These are phyloP conservation scores for Lactifluus subvellereus DNA, from an alignment of 768 basidiomycete genomes.

Conservation along the genomic window DNA sequence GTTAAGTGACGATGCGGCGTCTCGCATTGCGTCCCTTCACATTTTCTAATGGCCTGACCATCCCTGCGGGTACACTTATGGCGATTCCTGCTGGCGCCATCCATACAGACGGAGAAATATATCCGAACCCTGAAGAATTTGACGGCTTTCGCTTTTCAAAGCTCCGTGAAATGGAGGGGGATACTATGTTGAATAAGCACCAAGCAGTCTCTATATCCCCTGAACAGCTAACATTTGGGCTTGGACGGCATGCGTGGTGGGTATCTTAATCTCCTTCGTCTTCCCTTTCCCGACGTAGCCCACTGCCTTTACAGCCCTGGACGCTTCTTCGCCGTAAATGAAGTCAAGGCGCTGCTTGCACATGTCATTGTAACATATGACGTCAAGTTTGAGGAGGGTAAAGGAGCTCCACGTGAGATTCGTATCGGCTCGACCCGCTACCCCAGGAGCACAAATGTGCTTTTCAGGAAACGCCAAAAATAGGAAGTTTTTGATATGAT, in stretches of 20 bases:
- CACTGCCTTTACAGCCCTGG: neutral
- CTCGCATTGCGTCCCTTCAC: constrained; percentile 28
- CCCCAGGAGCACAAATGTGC: constrained; percentile 18
- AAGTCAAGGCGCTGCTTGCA: constrained; percentile 28
- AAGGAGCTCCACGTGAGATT: constrained; percentile 5
- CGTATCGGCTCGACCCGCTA: neutral
- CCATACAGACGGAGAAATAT: constrained; percentile 39
- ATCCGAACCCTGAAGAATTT: constrained; percentile 38
- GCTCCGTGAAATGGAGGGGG: constrained; percentile 26
- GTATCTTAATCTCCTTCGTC: neutral
- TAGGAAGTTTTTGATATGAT: neutral
- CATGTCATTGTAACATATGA: constrained; percentile 27
- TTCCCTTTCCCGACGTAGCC: neutral
- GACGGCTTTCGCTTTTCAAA: constrained; percentile 39
- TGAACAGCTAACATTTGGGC: constrained; percentile 32
- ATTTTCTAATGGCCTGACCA: constrained; percentile 33
- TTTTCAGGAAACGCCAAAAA: constrained; percentile 26
- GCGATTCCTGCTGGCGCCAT: constrained; percentile 31
- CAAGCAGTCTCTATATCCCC: constrained; percentile 28
- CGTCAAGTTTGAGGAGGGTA: constrained; percentile 24
- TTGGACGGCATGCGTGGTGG: constrained; percentile 27
- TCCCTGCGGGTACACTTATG: constrained; percentile 38
- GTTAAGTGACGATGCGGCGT: constrained; percentile 24
- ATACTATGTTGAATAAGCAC: constrained; percentile 13
- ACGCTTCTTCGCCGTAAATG: constrained; percentile 27